A percentile compares a stretch with the other conserved stretches of the same genome.
These are phyloP conservation scores for Blastocladiella britannica DNA, from an alignment of 192 early-diverging fungal genomes.

Conservation along the genomic window DNA sequence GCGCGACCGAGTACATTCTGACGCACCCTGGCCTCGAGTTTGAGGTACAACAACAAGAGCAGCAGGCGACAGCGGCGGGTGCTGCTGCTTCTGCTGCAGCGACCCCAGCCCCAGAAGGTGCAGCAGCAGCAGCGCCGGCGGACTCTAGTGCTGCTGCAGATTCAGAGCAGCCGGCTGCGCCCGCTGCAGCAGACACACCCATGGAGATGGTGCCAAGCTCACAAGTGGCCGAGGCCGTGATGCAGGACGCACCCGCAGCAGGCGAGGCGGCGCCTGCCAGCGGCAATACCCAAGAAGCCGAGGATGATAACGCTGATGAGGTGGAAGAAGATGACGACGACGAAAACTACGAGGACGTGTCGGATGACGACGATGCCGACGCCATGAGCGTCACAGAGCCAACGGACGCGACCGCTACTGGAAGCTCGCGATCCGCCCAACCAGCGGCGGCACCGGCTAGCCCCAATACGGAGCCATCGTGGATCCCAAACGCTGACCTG, in stretches of 20 bases:
- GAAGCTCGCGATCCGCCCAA: too few species aligned
- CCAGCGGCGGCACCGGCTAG: too few species aligned
- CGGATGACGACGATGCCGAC: conserved; percentile 10
- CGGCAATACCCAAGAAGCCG: conserved; percentile 13
- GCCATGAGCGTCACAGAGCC: too few species aligned
- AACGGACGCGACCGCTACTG: too few species aligned
- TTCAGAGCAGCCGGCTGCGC: conserved; percentile 1
- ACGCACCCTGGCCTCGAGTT: conserved; percentile 35
- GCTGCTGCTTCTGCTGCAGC: conserved; percentile 5
- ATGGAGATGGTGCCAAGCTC: conserved; percentile 17
- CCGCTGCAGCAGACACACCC: conserved; percentile 6
- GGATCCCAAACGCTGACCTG: too few species aligned
- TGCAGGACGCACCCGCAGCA: too few species aligned
- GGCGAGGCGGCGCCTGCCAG: neutral
- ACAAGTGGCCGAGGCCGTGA: too few species aligned
- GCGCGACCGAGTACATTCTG: conserved; percentile 71
- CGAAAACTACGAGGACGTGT: too few species aligned
- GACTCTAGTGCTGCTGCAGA: conserved; percentile 9
- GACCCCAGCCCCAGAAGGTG: conserved; percentile 4
- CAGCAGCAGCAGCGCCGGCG: conserved; percentile 2
- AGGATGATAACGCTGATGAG: conserved; percentile 10
- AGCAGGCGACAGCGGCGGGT: conserved; percentile 7
- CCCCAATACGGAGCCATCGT: too few species aligned
- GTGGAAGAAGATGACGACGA: conserved; percentile 11
- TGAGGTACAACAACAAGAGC: neutral